Evolutionary conservation across 805 yeast genomes (phyloP).

Genomic region (Kregervanrija pseudodelftensis): DNA sequence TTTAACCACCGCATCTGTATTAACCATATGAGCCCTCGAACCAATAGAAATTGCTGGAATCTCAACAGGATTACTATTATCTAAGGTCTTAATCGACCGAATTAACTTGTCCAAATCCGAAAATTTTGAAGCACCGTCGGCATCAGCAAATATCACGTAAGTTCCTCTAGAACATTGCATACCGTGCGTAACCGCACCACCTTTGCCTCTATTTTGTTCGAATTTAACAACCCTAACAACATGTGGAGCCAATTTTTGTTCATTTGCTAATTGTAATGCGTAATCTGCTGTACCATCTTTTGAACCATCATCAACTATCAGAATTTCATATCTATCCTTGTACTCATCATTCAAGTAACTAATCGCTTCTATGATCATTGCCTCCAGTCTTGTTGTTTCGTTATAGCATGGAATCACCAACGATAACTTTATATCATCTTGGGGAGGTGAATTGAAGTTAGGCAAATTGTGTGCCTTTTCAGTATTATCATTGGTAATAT

Average conservation of each 20-base stretch:
- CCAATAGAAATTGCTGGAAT: conserved; percentile 72
- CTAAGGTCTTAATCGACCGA: conserved; percentile 29
- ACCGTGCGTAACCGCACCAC: conserved; percentile 96
- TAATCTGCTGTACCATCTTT: conserved; percentile 68
- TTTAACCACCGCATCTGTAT: conserved; percentile 94
- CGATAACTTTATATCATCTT: conserved; percentile 47
- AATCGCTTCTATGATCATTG: conserved; percentile 67
- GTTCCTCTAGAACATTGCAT: conserved; percentile 66
- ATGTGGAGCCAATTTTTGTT: conserved; percentile 45
- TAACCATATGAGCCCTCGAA: conserved; percentile 94
- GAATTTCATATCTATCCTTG: conserved; percentile 54
- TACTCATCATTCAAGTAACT: conserved; percentile 35
- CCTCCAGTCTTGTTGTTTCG: conserved; percentile 64
- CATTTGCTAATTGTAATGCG: conserved; percentile 56
- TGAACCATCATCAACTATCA: conserved; percentile 91
- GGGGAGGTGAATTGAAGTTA: conserved; percentile 25
- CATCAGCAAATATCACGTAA: conserved; percentile 85
- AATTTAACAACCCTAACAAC: conserved; percentile 65
- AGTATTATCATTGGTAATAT: conserved; percentile 39
- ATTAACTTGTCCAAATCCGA: conserved; percentile 54
- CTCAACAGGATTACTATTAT: conserved; percentile 14
- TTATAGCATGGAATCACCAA: conserved; percentile 93
- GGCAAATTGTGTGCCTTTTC: conserved; percentile 28
- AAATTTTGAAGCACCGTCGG: conserved; percentile 92
- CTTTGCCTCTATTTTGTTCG: conserved; percentile 80